Evolutionary conservation across 768 basidiomycete genomes (phyloP), one percentile per base, ranked within the genome.

Genomic region (Tephrocybe sp.): DNA sequence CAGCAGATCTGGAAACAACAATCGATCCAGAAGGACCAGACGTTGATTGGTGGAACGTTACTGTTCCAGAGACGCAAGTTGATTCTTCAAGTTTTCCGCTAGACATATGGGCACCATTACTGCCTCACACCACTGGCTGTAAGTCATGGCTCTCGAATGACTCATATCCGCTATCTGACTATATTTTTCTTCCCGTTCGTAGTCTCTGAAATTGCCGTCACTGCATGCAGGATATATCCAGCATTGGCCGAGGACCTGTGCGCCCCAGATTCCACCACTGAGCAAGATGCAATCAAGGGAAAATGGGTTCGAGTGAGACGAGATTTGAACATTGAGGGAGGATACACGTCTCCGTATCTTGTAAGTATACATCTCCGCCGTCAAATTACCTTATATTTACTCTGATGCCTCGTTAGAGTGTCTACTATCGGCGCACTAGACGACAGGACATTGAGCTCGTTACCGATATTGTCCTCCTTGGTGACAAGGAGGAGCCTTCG

Each of bases 221-320:
- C 75, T 1, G 72, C 77, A 16, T 97, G 93, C 60, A 68, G 85
- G 42, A 65, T 90, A 35, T 72, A 85, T 23, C 85, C 90, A 2
- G 70, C 65, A 2, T 66, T 84, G 34, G 71, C 75, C 13, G 73
- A 72, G 0, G 77, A 81, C 20, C 55, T 88, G 10, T 98, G 94
- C 63, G 67, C 68, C 0, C 94, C 94, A 0, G 65, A 74, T 1
- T 79, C 86, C 1, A 91, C 83, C 1, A 71, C 73, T 10, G 87
- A 90, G 62, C 67, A 86, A 42, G 89, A 93, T 62, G 84, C 86
- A 5, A 79, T 84, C 58, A 83, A 78, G 57, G 89, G 89, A 0
- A 89, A 86, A 59, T 99, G 96, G 96, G 92, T 96, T 1, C 82
- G 88, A 12, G 86, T 99, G 11, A 83, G 83, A 34, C 77, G 82